phyloP scores from a whole-genome alignment of 1,284 basidiomycete genomes.

The Microbotryum saponariae region DNA sequence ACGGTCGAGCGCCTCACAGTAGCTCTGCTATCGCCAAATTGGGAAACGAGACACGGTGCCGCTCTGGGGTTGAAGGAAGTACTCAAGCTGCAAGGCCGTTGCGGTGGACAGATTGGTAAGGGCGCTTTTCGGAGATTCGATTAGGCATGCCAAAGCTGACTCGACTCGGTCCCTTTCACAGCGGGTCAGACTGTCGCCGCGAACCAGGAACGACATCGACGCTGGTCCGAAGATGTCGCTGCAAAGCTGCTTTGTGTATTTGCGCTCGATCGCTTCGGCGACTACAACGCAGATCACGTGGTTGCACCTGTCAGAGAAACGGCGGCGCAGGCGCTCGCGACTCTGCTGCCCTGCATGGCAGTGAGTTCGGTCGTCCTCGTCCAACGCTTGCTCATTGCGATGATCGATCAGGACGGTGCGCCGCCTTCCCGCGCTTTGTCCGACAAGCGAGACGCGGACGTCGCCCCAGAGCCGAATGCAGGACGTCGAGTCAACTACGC shows the following conservation, averaged over 20 bases:
- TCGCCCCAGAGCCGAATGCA: slow-evolving; percentile 41
- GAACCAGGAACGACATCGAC: slow-evolving; percentile 63
- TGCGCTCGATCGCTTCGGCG: slow-evolving; percentile 92
- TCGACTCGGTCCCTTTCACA: neutral
- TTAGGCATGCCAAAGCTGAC: neutral
- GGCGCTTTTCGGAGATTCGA: slow-evolving; percentile 10
- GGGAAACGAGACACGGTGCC: slow-evolving; percentile 93
- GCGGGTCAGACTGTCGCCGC: slow-evolving; percentile 45
- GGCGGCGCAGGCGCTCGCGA: slow-evolving; percentile 86
- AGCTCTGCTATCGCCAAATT: slow-evolving; percentile 72
- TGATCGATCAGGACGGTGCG: slow-evolving; percentile 80
- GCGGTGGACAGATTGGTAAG: slow-evolving; percentile 68
- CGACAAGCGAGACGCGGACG: slow-evolving; percentile 4
- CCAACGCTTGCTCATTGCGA: slow-evolving; percentile 74
- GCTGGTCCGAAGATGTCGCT: slow-evolving; percentile 82
- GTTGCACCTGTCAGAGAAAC: slow-evolving; percentile 96
- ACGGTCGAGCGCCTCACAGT: slow-evolving; percentile 74
- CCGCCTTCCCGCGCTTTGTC: slow-evolving; percentile 37
- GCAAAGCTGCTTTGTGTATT: slow-evolving; percentile 83
- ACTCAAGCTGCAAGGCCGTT: slow-evolving; percentile 73
- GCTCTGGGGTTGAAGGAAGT: slow-evolving; percentile 86
- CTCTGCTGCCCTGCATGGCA: slow-evolving; percentile 79
- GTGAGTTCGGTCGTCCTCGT: slow-evolving; percentile 66
- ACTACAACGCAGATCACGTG: slow-evolving; percentile 95
- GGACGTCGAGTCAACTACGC: slow-evolving; percentile 54